Evolutionary conservation across 495 filamentous ascomycete species (phyloP).

Genomic region (Trichocladium uniseriatum): DNA sequence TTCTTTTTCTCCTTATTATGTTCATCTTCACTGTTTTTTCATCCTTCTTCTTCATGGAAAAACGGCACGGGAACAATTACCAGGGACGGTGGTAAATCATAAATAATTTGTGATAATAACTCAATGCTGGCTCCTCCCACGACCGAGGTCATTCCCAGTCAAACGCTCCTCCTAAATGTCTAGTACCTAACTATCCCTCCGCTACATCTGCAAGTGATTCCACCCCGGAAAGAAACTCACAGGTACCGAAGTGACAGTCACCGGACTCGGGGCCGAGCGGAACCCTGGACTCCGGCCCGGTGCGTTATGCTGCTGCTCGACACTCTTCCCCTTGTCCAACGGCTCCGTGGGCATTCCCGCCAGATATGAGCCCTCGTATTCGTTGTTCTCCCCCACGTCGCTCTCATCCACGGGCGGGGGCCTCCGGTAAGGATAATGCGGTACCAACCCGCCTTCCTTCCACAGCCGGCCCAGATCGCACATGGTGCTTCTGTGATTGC

Average conservation of each 20-base stretch:
- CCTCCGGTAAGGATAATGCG: constrained; percentile 12
- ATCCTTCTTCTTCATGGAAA: too few relatives aligned
- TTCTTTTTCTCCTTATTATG: too few relatives aligned
- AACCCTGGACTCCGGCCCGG: background rate
- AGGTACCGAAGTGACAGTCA: background rate
- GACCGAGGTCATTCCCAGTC: background rate
- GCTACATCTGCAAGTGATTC: constrained; percentile 3
- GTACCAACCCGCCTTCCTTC: constrained; percentile 15
- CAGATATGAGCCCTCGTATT: constrained; percentile 12
- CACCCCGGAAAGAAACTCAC: constrained; percentile 3
- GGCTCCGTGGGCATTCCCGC: constrained; percentile 8
- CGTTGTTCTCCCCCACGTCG: constrained; percentile 6
- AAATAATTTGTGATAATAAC: too few relatives aligned
- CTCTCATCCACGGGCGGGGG: constrained; percentile 14
- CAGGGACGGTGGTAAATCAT: too few relatives aligned
- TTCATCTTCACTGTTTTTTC: too few relatives aligned
- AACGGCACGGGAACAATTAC: too few relatives aligned
- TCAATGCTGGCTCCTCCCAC: too few relatives aligned
- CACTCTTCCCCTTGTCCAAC: constrained; percentile 3
- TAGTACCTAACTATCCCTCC: too few relatives aligned
- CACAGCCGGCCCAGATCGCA: constrained; percentile 5
- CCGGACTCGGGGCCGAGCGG: background rate
- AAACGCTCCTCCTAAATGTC: too few relatives aligned
- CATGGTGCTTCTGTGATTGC: background rate
- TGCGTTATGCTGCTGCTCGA: background rate